Base-by-base conservation (phyloP, 352 stramenopile genomes). In the Phytophthora uliginosa region DNA sequence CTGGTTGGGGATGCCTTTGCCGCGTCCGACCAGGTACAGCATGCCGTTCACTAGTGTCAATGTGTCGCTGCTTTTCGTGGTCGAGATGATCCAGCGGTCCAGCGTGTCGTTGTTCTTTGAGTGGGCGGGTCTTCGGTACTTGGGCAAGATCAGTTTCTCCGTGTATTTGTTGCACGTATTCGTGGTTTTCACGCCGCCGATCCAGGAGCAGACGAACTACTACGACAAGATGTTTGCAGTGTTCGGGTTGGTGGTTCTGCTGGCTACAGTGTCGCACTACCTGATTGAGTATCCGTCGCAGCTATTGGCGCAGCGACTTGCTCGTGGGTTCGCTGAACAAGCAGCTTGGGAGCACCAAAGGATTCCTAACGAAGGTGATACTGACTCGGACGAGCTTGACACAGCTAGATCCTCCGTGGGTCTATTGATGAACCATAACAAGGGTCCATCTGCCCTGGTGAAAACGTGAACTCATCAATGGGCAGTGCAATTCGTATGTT, bases 131-230 rank as follows among this genome's bases (percentile, higher is more conserved):
- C 36, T 83, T 20, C 48, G 51, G 15, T 83, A 74, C 66, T 63
- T 59, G 7, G 76, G 76, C 53, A 80, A 83, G 60, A 68, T 83
- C 47, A 83, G 76, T 50, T 83, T 71, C 58, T 83, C 76, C 7
- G 71, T 79, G 28, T 83, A 83, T 20, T 18, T 83, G 59, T 54
- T 81, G 12, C 76, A 83, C 33, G 77, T 59, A 20, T 88, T 85
- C 24, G 78, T 88, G 56, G 53, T 75, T 28, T 59, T 42, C 34
- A 63, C 48, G 9, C 62, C 62, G 18, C 15, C 33, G 10, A 61
- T 62, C 33, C 40, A 47, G 7, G 26, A 66, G 31, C 7, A 66
- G 20, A 40, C 20, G 3, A 52, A 51, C 5, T 51, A 58, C 31
- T 66, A 58, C n/a, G 47, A 66, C 59, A 57, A 58, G 47, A 58